These are phyloP conservation scores for Ustilago bromivora DNA, from an alignment of 1,284 basidiomycete genomes.

Conservation along the genomic window DNA sequence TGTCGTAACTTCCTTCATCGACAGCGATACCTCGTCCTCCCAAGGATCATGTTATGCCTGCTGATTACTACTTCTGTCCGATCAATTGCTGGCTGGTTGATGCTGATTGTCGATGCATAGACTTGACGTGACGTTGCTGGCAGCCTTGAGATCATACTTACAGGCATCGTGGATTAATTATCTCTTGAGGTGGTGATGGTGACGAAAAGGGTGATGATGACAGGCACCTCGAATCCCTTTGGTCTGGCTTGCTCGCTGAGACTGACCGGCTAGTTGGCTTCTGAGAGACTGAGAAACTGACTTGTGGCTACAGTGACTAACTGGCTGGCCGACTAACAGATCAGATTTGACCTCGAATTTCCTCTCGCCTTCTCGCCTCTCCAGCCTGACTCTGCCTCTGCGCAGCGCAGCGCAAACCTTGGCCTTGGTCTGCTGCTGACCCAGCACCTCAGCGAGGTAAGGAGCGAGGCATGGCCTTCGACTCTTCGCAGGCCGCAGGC, in stretches of 20 bases:
- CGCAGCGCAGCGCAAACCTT: too few relatives aligned
- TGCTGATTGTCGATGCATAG: slow-evolving; percentile 21
- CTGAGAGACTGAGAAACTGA: not conserved
- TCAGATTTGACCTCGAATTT: not conserved
- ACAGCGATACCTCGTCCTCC: not conserved
- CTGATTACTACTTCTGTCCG: not conserved
- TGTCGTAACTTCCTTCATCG: not conserved
- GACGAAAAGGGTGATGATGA: slow-evolving; percentile 43
- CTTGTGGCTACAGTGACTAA: not conserved
- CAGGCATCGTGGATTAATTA: slow-evolving; percentile 56
- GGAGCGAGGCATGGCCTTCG: not conserved
- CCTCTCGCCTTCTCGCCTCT: too few relatives aligned
- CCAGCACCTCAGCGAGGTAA: not conserved
- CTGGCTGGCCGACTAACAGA: not conserved
- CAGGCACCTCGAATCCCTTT: slow-evolving; percentile 44
- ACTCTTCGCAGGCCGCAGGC: not conserved
- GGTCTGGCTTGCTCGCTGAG: slow-evolving; percentile 20
- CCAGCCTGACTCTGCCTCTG: too few relatives aligned
- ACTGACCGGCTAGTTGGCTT: not conserved
- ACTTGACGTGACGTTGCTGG: slow-evolving; percentile 25
- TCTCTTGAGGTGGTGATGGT: slow-evolving; percentile 58
- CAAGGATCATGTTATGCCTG: not conserved
- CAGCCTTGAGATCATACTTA: slow-evolving; percentile 33
- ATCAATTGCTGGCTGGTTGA: not conserved
- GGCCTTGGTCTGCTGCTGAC: too few relatives aligned